These are phyloP conservation scores for Mortierella polycephala DNA, from an alignment of 371 early-diverging fungal species.

Conservation along the genomic window DNA sequence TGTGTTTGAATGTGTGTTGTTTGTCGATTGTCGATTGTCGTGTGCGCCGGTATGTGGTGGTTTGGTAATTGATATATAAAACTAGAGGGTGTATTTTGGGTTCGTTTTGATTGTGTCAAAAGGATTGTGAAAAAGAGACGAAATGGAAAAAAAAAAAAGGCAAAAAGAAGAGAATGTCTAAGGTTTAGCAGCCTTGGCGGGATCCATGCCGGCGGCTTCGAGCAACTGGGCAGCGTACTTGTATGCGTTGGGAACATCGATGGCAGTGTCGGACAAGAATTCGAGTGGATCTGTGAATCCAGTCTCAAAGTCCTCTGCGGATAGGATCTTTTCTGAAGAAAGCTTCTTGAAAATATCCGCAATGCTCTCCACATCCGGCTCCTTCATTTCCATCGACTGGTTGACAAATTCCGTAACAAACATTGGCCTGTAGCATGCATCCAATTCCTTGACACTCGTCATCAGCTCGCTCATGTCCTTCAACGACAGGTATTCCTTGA, in stretches of 20 bases:
- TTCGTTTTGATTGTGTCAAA: conserved; percentile 9
- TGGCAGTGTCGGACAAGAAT: conserved; percentile 78
- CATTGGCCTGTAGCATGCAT: conserved; percentile 60
- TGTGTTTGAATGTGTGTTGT: no score
- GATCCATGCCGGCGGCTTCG: conserved; percentile 64
- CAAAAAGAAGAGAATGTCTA: conserved; percentile 31
- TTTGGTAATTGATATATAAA: no score
- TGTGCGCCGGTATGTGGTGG: no score
- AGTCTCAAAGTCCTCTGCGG: conserved; percentile 56
- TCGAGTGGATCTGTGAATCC: conserved; percentile 74
- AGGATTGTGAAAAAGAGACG: background rate
- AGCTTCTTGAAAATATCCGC: conserved; percentile 65
- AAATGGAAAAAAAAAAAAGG: conserved; percentile 2
- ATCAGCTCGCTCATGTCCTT: conserved; percentile 70
- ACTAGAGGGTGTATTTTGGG: conserved; percentile 1
- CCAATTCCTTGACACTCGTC: conserved; percentile 75
- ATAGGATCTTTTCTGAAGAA: conserved; percentile 55
- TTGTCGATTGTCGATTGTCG: no score
- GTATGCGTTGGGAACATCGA: conserved; percentile 85
- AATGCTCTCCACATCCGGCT: conserved; percentile 65
- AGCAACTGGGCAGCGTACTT: conserved; percentile 74
- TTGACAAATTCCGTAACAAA: conserved; percentile 62
- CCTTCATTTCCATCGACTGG: conserved; percentile 67
- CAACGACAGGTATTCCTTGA: conserved; percentile 75
- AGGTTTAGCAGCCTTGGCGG: conserved; percentile 60